Evolutionary conservation across 441 rosid genomes (phyloP).

Genomic region (Bruguiera hainesii): DNA sequence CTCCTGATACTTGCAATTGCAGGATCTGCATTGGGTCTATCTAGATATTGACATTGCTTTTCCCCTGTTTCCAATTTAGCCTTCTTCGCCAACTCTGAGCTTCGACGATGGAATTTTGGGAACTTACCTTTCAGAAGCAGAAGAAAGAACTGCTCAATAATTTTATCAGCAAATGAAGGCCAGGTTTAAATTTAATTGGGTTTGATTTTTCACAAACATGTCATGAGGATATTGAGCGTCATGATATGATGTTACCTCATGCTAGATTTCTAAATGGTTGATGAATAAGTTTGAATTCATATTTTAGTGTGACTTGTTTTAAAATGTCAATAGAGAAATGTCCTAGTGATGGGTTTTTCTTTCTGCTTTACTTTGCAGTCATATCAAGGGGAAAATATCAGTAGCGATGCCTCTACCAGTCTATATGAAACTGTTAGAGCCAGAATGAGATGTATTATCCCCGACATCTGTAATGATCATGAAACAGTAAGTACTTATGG

Average conservation of each 20-base stretch:
- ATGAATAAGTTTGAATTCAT: conserved; percentile 5
- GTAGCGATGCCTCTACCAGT: conserved; percentile 29
- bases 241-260: background rate
- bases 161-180: conserved; percentile 42
- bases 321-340: background rate
- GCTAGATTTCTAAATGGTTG: background rate
- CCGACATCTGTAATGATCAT: conserved; percentile 54
- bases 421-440: conserved; percentile 57
- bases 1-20: background rate
- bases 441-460: conserved; percentile 57
- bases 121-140: conserved; percentile 41
- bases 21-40: background rate
- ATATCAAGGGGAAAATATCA: conserved; percentile 28
- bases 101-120: conserved; percentile 34
- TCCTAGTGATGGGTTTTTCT: conserved; percentile 4
- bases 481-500: conserved; percentile 32
- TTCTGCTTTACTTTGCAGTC: conserved; percentile 27
- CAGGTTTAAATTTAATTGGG: conserved; percentile 1
- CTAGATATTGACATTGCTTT: background rate
- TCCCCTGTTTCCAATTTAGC: conserved; percentile 21
- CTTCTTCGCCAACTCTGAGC: conserved; percentile 20
- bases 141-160: conserved; percentile 37
- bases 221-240: background rate
- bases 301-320: conserved; percentile 4
- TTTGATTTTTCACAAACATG: background rate